Base-by-base conservation (phyloP, 352 stramenopile species). In the Phytophthora fragariae region DNA sequence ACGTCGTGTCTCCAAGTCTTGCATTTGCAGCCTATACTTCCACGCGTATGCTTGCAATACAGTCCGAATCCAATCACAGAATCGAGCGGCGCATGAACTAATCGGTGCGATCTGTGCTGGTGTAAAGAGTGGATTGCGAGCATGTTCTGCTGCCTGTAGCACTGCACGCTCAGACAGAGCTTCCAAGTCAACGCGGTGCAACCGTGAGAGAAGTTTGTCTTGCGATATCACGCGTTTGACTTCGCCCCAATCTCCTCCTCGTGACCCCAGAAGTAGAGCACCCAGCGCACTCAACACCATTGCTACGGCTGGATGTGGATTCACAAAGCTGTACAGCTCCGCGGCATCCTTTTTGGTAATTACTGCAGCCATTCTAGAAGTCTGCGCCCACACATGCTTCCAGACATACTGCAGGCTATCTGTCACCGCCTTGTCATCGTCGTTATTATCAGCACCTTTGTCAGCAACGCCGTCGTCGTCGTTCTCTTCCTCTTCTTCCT, bases 51-150 rank as follows among this genome's bases (percentile, higher is more conserved):
- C 83, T 55, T 95, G 88, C 21, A 95, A 24, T 4, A 83, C 73
- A 8, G 81, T 81, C 3, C 81, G 73, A 8, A 92, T 89, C 89
- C 93, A 98, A n/a, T 95, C 92, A 63, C 94, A 98, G 54, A 98
- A 94, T 31, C 88, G 86, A 1, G 90, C 91, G 0, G 94, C 93
- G 41, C 91, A 95, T 6, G 82, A 88, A 72, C 91, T 97, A 62
- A 98, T 91, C 7, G 90, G 85, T 0, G 68, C 77, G 17, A 98
- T 89, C 41, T 91, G 78, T 2, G 60, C 62, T 2, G 87, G 76
- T 9, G 81, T 76, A 59, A 96, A 97, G 1, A 94, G 73, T 4
- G 84, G 75, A 63, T 97, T 96, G 0, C 83, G 72, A 54, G 84
- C 79, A 21, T 94, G 84, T 0, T 73, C 63, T n/a, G 83, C 81